Evolutionary conservation across 495 filamentous ascomycete genomes (phyloP).

Genomic region (Aspergillus leporis): DNA sequence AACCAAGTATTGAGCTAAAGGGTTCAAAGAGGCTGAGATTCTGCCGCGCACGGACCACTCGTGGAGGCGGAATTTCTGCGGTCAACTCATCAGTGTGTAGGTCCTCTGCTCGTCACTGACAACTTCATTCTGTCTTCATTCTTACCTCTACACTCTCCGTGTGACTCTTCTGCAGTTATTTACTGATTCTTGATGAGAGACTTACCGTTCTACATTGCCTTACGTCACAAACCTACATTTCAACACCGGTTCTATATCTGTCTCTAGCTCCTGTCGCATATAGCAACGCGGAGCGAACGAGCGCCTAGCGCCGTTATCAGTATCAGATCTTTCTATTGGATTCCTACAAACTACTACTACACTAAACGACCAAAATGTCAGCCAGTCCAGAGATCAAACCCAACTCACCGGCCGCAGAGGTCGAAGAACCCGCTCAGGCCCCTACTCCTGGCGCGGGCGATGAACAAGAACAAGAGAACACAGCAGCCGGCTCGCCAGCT

Average conservation of each 20-base stretch:
- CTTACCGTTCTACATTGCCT: too few relatives aligned
- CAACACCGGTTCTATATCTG: not conserved
- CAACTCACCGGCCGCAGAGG: constrained; percentile 24
- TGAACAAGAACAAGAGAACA: constrained; percentile 17
- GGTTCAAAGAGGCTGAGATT: constrained; percentile 9
- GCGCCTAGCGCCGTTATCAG: not conserved
- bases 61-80: constrained; percentile 22
- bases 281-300: not conserved
- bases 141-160: not conserved
- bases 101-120: constrained; percentile 3
- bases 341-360: not conserved
- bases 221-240: not conserved
- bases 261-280: not conserved
- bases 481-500: constrained; percentile 14
- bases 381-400: constrained; percentile 38
- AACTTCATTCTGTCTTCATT: constrained; percentile 6
- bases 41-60: constrained; percentile 21
- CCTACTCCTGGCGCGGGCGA: constrained; percentile 30
- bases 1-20: not conserved
- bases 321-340: not conserved
- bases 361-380: constrained; percentile 34
- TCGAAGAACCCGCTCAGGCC: constrained; percentile 12
- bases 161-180: not conserved
- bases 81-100: constrained; percentile 2
- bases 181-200: too few relatives aligned